These are phyloP conservation scores for Phialophora verrucosa DNA, from an alignment of 2,329 filamentous ascomycete species.

Conservation along the genomic window DNA sequence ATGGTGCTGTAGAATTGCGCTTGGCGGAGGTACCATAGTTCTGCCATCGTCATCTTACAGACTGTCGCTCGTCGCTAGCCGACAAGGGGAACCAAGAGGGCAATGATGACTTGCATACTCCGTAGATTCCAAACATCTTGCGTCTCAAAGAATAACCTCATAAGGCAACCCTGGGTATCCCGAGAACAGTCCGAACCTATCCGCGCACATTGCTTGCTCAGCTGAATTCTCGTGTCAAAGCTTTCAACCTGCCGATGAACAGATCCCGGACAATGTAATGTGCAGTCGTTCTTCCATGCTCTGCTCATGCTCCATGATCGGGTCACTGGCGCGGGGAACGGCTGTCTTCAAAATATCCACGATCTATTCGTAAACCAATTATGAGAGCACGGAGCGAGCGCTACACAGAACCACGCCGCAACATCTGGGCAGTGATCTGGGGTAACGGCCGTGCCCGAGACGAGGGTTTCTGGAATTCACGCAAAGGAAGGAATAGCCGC, in stretches of 20 bases:
- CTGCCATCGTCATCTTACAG: no score
- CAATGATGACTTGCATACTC: background rate
- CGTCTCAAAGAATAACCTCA: background rate
- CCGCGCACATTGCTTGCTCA: background rate
- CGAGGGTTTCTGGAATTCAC: conserved; percentile 3
- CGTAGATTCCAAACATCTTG: background rate
- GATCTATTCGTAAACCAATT: no score
- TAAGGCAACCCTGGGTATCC: background rate
- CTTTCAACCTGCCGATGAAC: background rate
- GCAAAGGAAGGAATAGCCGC: conserved; percentile 10
- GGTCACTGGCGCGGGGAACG: no score
- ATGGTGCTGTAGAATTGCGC: no score
- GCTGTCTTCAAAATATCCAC: background rate
- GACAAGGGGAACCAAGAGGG: background rate
- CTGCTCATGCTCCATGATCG: background rate
- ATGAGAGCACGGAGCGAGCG: no score
- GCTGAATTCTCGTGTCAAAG: background rate
- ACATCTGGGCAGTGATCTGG: background rate
- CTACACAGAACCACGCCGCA: background rate
- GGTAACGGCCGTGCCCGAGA: conserved; percentile 7
- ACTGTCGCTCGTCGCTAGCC: background rate
- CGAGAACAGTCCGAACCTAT: background rate
- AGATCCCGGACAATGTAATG: background rate
- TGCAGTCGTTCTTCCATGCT: background rate
- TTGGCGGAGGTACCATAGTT: no score